Evolutionary conservation across 2,329 filamentous ascomycete species (phyloP), one percentile per base, ranked within the genome.

Genomic region (Aureobasidium mangrovei): DNA sequence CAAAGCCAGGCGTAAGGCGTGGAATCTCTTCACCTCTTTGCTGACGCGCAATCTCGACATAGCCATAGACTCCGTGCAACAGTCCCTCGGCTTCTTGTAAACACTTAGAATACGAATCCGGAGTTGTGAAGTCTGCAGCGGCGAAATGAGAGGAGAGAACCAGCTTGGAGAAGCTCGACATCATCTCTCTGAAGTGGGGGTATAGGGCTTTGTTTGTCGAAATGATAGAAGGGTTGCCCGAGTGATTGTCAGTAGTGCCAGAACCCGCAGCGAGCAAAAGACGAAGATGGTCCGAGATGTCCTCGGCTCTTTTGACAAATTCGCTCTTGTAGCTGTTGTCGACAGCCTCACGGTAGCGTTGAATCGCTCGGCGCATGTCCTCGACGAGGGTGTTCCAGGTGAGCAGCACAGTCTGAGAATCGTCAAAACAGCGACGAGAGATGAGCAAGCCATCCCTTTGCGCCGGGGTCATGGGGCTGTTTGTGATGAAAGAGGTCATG

Each of bases 131-230:
- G 72, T 98, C 93, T 33, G 91, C 88, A 4, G 91, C 90, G 38
- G 93, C 93, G 67, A 98, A 96, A 67, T 98, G 93, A 10, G 93
- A 97, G 2, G 93, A 98, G 46, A 98, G 84, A 42, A 98, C 93
- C 7, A 98, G 78, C 69, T 98, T 98, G n/a, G 93, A 97, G 69
- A 98, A 98, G 63, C 95, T 91, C 42, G 93, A 97, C 93, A 98
- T 98, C 84, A 97, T 97, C 67, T 97, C 93, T 53, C 93, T 80
- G 72, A 98, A 98, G 70, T 97, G 91, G 27, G 93, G 93, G 66
- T 97, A 97, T 12, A 98, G 76, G 0, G 90, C 88, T 69, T 97
- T 97, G 75, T 98, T 98, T 4, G 89, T 94, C 5, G 91, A 96
- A 57, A 98, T 98, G 64, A 98, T 96, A n/a, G 93, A 97, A 4